Conservation (phyloP, 1,284 basidiomycete species). For the Rhizopogon parksii region DNA sequence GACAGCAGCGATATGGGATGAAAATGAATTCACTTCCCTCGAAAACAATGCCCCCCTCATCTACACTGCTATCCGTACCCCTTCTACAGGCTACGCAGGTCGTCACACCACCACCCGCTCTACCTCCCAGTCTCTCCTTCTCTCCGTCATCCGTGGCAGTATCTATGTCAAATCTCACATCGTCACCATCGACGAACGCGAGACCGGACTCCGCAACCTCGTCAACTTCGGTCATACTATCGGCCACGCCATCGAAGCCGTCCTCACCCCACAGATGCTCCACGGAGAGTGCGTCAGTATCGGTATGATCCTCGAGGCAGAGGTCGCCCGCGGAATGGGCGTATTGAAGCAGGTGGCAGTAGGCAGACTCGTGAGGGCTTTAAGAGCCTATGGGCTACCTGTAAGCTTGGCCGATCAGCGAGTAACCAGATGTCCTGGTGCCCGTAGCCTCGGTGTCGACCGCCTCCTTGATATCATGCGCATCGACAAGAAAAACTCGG, state of each 20-base stretch:
- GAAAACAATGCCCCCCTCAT: conserved; percentile 78
- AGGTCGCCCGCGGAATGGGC: conserved; percentile 83
- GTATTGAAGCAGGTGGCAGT: conserved; percentile 84
- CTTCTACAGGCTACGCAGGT: conserved; percentile 56
- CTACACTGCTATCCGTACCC: conserved; percentile 74
- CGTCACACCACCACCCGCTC: conserved; percentile 65
- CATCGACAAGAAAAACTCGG: conserved; percentile 98
- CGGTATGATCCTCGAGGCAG: conserved; percentile 92
- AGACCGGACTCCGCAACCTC: conserved; percentile 91
- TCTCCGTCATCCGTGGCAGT: conserved; percentile 80
- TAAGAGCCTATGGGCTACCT: conserved; percentile 85
- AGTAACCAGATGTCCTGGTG: conserved; percentile 63
- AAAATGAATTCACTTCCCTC: conserved; percentile 76
- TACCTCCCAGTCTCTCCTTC: conserved; percentile 70
- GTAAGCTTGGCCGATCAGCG: conserved; percentile 73
- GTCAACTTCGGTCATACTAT: conserved; percentile 98
- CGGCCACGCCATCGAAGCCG: conserved; percentile 93
- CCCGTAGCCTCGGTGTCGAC: conserved; percentile 51
- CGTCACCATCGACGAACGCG: conserved; percentile 91
- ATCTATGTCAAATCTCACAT: conserved; percentile 93
- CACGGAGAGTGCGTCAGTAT: conserved; percentile 92
- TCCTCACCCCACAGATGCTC: conserved; percentile 84
- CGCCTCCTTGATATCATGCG: conserved; percentile 87
- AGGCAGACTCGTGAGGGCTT: conserved; percentile 75
- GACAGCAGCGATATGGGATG: conserved; percentile 97